Conservation (phyloP, 495 filamentous ascomycete genomes). For the Cudoniella acicularis region DNA sequence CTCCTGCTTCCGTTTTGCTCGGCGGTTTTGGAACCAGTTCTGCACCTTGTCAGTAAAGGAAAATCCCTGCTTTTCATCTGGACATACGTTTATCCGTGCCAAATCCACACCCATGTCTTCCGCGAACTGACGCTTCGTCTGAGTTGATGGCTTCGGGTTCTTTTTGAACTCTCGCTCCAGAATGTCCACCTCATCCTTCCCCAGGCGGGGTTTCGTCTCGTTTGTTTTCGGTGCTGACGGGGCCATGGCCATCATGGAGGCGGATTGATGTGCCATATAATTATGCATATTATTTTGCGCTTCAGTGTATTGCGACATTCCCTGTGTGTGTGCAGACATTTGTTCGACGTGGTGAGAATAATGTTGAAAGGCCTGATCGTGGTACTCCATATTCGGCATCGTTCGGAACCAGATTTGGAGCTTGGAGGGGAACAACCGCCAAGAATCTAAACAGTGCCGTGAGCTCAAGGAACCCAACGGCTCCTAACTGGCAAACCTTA, state of each 20-base stretch:
- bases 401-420: conserved; percentile 7
- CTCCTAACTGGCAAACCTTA: not conserved
- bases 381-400: conserved; percentile 18
- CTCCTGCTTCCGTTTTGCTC: conserved; percentile 35
- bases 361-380: conserved; percentile 18
- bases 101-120: conserved; percentile 69
- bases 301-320: not conserved
- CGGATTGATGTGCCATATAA: conserved; percentile 8
- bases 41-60: conserved; percentile 28
- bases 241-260: conserved; percentile 16
- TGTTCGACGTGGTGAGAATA: conserved; percentile 17
- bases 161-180: conserved; percentile 71
- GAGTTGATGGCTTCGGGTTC: conserved; percentile 74
- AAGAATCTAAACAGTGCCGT: not conserved
- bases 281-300: not conserved
- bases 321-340: conserved; percentile 12
- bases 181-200: conserved; percentile 77
- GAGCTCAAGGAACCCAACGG: not conserved
- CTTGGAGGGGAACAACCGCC: not conserved
- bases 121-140: conserved; percentile 69
- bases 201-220: conserved; percentile 63
- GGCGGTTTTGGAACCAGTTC: conserved; percentile 93
- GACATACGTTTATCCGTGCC: conserved; percentile 71
- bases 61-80: not conserved
- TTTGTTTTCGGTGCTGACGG: conserved; percentile 17